Base-by-base conservation (phyloP, 2,329 filamentous ascomycete species). In the Botryosphaeria dothidea region DNA sequence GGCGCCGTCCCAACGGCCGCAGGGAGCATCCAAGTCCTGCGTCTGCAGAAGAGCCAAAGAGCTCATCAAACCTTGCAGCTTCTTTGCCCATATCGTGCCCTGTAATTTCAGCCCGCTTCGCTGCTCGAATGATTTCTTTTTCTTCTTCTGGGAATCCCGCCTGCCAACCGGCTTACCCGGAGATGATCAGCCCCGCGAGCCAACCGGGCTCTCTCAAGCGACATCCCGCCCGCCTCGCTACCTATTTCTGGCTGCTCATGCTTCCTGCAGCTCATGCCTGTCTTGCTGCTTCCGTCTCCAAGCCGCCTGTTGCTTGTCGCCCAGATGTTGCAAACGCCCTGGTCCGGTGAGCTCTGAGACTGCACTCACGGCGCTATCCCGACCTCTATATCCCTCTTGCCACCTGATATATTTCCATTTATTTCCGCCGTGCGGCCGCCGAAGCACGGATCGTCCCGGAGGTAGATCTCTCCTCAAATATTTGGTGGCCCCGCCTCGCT, bases 101-200 rank as follows among this genome's bases (percentile, higher is more conserved):
- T 60, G 56, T 27, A 60, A 60, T 60, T 60, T 60, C 41, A 46
- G 25, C 56, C 56, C n/a, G 25, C 36, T 43, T 52, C 49, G 52
- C 52, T 19, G 52, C 36, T 57, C 36, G 17, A 41, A 48, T 60
- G 46, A 34, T 60, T 46, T 19, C 56, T 46, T 60, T 45, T 45
- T 46, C 41, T 46, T 19, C 49, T 34, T 36, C 7, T 31, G 49
- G 49, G 9, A 17, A 9, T 31, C 13, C 54, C 31, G 7, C 54
- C 9, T 31, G 21, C 36, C 25, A 45, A 29, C 38, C 38, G 38
- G 56, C 56, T 45, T 15, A 21, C 43, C 56, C 56, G 56, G 56
- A 46, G 38, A 60, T 46, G 56, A 60, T 46, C 56, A 46, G 25
- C 56, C 38, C 56, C 41, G n/a, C n/a, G n/a, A 19, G 23, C 21